These are phyloP conservation scores for Xenosphaeropsis pyriputrescens DNA, from an alignment of 2,329 filamentous ascomycete species.

Conservation along the genomic window DNA sequence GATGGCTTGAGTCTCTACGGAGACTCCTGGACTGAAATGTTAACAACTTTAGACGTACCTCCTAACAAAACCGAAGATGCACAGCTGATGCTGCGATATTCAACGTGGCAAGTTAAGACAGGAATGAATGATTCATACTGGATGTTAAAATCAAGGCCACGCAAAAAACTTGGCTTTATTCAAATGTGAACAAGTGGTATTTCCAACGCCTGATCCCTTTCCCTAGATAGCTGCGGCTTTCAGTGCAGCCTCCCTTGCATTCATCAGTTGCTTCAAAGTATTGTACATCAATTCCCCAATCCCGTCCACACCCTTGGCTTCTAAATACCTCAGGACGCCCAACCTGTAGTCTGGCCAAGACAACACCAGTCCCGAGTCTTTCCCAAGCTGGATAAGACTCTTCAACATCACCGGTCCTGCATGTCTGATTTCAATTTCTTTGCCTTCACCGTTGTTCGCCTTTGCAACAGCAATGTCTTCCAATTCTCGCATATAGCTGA, in stretches of 20 bases:
- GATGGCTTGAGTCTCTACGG: too few relatives aligned
- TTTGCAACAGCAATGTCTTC: slow-evolving; percentile 39
- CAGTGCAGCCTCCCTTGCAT: slow-evolving; percentile 19
- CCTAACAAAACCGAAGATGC: too few relatives aligned
- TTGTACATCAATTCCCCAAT: slow-evolving; percentile 62
- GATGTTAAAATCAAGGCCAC: too few relatives aligned
- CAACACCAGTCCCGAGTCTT: slow-evolving; percentile 49
- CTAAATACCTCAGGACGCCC: slow-evolving; percentile 55
- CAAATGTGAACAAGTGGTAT: too few relatives aligned
- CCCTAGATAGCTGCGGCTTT: slow-evolving; percentile 1
- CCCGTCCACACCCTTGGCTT: slow-evolving; percentile 46
- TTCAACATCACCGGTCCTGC: slow-evolving; percentile 56
- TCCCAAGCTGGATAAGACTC: slow-evolving; percentile 46
- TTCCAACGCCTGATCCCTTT: background rate
- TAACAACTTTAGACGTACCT: too few relatives aligned
- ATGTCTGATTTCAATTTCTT: slow-evolving; percentile 32
- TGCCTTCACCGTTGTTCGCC: slow-evolving; percentile 19
- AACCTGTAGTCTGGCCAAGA: slow-evolving; percentile 64
- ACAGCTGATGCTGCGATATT: too few relatives aligned
- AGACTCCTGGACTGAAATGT: too few relatives aligned
- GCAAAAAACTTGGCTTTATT: too few relatives aligned
- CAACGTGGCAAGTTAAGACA: too few relatives aligned
- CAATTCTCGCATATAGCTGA: slow-evolving; percentile 35
- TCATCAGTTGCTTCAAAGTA: slow-evolving; percentile 64
- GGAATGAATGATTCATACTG: too few relatives aligned